phyloP scores from a whole-genome alignment of 2,329 filamentous ascomycete genomes.

The Phoma sp. region DNA sequence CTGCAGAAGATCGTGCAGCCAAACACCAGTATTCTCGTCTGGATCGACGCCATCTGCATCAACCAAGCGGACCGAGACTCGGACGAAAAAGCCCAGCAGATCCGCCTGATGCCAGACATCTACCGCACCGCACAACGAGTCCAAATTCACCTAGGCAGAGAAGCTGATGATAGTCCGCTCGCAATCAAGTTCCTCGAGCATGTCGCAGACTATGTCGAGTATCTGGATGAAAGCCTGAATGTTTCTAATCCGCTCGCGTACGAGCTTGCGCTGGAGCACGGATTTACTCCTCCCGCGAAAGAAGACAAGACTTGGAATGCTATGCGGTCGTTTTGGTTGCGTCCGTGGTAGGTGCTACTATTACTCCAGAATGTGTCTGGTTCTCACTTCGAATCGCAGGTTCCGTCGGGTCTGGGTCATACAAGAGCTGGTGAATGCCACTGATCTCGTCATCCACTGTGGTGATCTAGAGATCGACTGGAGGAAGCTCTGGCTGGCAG shows the following conservation, averaged over 20 bases:
- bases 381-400: not conserved
- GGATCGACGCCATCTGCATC: not conserved
- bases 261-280: not conserved
- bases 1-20: not conserved
- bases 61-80: not conserved
- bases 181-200: not conserved
- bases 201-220: not conserved
- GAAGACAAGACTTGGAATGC: not conserved
- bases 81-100: not conserved
- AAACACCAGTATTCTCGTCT: not conserved
- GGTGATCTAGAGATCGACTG: not conserved
- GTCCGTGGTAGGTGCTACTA: not conserved
- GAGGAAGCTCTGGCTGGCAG: not conserved
- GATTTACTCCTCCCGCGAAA: not conserved
- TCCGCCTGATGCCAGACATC: not conserved
- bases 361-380: not conserved
- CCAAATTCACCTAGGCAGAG: not conserved
- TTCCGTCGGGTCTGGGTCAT: not conserved
- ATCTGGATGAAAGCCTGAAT: not conserved
- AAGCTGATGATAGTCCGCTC: not conserved
- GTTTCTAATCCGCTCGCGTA: not conserved
- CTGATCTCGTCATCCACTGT: not conserved
- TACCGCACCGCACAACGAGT: not conserved
- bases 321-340: not conserved
- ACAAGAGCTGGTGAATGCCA: not conserved